A percentile compares a stretch with the other conserved stretches of the same genome.
These are phyloP conservation scores for Annona squamosa DNA, from an alignment of 164 flowering plant species.

Conservation along the genomic window DNA sequence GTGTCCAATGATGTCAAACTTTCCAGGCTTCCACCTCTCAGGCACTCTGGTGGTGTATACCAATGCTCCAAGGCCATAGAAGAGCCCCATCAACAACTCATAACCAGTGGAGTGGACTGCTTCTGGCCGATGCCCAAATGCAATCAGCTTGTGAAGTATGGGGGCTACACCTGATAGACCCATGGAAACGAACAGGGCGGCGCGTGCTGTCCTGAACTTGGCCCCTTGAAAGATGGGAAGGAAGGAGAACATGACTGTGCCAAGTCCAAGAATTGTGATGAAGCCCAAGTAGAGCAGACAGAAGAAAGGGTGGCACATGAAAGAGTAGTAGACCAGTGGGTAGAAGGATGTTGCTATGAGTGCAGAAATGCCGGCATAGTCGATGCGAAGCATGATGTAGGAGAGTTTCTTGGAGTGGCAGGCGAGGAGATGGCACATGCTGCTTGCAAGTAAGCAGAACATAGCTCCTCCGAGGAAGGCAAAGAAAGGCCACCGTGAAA, in stretches of 20 bases:
- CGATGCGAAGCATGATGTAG: conserved; percentile 87
- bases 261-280: conserved; percentile 72
- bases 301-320: conserved; percentile 91
- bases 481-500: conserved; percentile 94
- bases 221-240: conserved; percentile 80
- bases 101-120: conserved; percentile 83
- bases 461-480: conserved; percentile 94
- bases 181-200: conserved; percentile 80
- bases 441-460: conserved; percentile 93
- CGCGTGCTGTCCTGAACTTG: conserved; percentile 59
- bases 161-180: conserved; percentile 83
- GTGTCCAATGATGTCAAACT: conserved; percentile 91
- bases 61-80: conserved; percentile 76
- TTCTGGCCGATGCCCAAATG: conserved; percentile 69
- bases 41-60: conserved; percentile 85
- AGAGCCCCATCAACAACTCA: conserved; percentile 76
- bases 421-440: conserved; percentile 86
- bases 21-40: conserved; percentile 96
- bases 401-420: conserved; percentile 84
- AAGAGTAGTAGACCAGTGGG: conserved; percentile 94
- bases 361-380: conserved; percentile 93
- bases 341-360: conserved; percentile 88
- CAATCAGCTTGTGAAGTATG: conserved; percentile 69
- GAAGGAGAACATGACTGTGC: conserved; percentile 62
- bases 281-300: conserved; percentile 81